These are phyloP conservation scores for Gossypium ekmanianum DNA, from an alignment of 345 rosid genomes.

Conservation along the genomic window DNA sequence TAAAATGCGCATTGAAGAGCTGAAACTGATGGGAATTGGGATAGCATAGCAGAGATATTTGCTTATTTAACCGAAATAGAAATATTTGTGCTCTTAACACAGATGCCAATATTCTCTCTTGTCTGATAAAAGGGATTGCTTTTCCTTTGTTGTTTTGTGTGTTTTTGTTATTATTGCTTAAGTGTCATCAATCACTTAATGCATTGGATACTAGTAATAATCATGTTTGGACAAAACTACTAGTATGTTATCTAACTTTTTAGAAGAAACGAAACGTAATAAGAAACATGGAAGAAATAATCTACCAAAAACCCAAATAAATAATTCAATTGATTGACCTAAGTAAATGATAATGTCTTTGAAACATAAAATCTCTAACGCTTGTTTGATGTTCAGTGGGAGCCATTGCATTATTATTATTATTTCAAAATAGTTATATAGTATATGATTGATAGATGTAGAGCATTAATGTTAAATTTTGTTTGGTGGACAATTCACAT, in stretches of 20 bases:
- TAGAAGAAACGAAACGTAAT: no score
- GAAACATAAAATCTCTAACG: not conserved
- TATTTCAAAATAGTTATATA: not conserved
- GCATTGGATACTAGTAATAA: no score
- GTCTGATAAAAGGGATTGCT: no score
- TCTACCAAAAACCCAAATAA: not conserved
- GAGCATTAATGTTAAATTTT: not conserved
- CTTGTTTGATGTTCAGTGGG: conserved; percentile 5
- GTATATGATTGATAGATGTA: not conserved
- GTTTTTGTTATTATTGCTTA: no score
- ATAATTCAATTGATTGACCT: not conserved
- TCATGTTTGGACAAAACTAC: no score
- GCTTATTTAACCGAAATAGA: not conserved
- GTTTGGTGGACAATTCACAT: not conserved
- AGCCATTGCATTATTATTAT: conserved; percentile 1
- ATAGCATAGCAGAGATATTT: not conserved
- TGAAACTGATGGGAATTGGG: not conserved
- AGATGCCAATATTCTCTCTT: no score
- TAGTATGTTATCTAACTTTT: no score
- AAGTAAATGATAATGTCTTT: not conserved
- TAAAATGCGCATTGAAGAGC: not conserved
- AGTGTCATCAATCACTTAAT: no score
- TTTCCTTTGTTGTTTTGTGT: no score
- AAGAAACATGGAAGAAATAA: not conserved
- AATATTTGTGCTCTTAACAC: not conserved